Conservation (phyloP, 306 rosid species). For the Castanea crenata region DNA sequence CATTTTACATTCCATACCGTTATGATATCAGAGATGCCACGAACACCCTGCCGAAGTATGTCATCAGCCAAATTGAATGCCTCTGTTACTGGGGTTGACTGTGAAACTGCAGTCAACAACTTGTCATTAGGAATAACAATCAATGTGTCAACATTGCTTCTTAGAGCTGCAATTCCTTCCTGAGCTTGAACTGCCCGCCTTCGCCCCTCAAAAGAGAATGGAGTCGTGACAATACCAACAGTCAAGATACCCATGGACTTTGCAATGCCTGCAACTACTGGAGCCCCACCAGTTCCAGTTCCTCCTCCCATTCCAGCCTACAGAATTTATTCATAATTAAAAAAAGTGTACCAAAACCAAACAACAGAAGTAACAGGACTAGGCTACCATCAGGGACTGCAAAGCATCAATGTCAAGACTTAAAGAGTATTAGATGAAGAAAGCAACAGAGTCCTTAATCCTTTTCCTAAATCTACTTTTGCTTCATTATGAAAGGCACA, state of each 20-base stretch:
- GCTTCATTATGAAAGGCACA: background rate
- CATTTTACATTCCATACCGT: constrained; percentile 55
- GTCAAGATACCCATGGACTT: constrained; percentile 97
- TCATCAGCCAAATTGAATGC: constrained; percentile 98
- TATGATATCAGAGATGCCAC: constrained; percentile 98
- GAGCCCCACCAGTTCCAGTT: constrained; percentile 99
- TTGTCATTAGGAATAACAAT: constrained; percentile 99
- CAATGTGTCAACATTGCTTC: constrained; percentile 93
- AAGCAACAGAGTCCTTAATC: too few relatives aligned
- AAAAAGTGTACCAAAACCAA: too few relatives aligned
- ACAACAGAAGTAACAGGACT: too few relatives aligned
- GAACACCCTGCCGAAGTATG: constrained; percentile 99
- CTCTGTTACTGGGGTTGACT: constrained; percentile 95
- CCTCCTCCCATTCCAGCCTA: constrained; percentile 99
- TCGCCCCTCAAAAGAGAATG: constrained; percentile 97
- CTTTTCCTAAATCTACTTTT: background rate
- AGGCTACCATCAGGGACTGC: background rate
- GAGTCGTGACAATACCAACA: constrained; percentile 96
- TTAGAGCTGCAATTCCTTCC: constrained; percentile 97
- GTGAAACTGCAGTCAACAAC: constrained; percentile 93
- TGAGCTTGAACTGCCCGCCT: constrained; percentile 99
- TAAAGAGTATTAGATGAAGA: too few relatives aligned
- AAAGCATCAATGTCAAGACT: background rate
- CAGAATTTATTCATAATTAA: background rate
- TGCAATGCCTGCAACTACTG: constrained; percentile 89